A percentile compares a stretch with the other conserved stretches of the same genome.
phyloP scores from a whole-genome alignment of 352 stramenopile genomes.

The Phytophthora palmivora region DNA sequence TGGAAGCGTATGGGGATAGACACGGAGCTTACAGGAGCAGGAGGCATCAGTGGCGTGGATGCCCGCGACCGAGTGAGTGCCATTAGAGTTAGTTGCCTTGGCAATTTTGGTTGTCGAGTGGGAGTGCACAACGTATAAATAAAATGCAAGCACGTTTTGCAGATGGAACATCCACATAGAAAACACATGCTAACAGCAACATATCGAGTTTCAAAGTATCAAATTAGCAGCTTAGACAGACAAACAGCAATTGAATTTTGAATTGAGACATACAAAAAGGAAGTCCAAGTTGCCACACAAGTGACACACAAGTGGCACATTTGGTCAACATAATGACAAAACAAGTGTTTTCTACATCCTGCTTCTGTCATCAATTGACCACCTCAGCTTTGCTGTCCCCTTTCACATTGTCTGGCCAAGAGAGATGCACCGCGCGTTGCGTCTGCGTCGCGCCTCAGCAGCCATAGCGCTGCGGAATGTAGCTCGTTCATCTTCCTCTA shows the following conservation, averaged over 20 bases:
- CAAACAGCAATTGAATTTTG: constrained; percentile 20
- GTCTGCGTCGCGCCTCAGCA: constrained; percentile 26
- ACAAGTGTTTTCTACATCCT: no score
- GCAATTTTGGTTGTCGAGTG: constrained; percentile 10
- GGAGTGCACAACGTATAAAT: constrained; percentile 10
- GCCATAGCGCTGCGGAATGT: constrained; percentile 2
- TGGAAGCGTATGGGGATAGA: constrained; percentile 71
- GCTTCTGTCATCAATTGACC: not conserved
- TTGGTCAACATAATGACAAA: no score
- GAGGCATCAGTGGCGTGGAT: constrained; percentile 8
- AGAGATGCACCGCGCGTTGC: constrained; percentile 41
- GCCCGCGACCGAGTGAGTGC: constrained; percentile 39
- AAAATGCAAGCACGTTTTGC: not conserved
- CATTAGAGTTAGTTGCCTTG: constrained; percentile 29
- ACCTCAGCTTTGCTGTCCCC: constrained; percentile 22
- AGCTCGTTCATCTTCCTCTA: not conserved
- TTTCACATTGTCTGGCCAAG: constrained; percentile 32
- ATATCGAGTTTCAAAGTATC: constrained; percentile 9
- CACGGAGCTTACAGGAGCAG: constrained; percentile 23
- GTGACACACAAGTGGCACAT: no score
- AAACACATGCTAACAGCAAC: not conserved
- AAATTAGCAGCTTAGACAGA: not conserved
- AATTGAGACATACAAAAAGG: constrained; percentile 13
- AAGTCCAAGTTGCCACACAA: constrained; percentile 3
- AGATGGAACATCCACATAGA: not conserved